These are phyloP conservation scores for Rhizophagus clarus DNA, from an alignment of 192 early-diverging fungal species.

Conservation along the genomic window DNA sequence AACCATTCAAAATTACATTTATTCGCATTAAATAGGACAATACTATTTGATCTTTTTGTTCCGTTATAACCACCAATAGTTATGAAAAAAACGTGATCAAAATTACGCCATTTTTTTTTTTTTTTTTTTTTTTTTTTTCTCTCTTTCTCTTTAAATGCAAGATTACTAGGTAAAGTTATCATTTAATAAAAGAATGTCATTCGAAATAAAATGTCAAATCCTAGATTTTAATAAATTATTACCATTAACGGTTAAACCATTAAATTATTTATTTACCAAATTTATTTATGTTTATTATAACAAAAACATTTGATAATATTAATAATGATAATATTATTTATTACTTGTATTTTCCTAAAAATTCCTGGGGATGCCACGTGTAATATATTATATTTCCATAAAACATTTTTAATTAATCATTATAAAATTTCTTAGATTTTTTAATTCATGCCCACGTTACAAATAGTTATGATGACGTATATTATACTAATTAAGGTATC, in stretches of 20 bases:
- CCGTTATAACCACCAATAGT: neutral
- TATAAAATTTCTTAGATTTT: no score
- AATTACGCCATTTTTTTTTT: neutral
- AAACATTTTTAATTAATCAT: no score
- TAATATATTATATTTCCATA: neutral
- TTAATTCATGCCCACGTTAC: neutral
- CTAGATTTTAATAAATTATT: no score
- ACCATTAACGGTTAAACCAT: neutral
- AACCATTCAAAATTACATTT: neutral
- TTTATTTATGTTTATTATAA: neutral
- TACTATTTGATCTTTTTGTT: neutral
- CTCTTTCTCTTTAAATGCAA: no score
- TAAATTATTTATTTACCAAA: neutral
- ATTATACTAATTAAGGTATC: no score
- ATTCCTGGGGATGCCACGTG: neutral
- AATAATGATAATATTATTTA: no score
- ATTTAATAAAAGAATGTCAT: no score
- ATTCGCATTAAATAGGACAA: neutral
- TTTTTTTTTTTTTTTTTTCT: no score
- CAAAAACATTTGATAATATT: no score
- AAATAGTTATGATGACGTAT: neutral
- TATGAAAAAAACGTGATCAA: neutral
- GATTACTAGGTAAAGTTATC: no score
- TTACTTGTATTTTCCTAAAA: no score
- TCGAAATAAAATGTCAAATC: no score